These are phyloP conservation scores for Kwoniella pini DNA, from an alignment of 768 basidiomycete species.

Conservation along the genomic window DNA sequence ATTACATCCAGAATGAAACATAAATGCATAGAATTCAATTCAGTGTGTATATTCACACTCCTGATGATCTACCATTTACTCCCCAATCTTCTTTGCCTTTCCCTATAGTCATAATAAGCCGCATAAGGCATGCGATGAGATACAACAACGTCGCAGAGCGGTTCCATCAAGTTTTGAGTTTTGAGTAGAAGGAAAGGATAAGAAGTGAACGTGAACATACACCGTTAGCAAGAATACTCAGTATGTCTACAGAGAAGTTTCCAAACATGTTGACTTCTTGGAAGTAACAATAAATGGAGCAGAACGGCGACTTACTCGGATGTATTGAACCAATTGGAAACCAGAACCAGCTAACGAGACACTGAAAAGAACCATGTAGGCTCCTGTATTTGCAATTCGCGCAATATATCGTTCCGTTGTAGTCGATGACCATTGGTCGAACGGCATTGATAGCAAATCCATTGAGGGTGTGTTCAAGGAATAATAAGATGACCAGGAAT, in stretches of 20 bases:
- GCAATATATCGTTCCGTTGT: no score
- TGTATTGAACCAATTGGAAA: slow-evolving; percentile 45
- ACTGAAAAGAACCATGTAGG: slow-evolving; percentile 47
- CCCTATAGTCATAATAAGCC: slow-evolving; percentile 11
- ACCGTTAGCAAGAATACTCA: not conserved
- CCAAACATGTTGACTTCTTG: no score
- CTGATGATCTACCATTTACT: slow-evolving; percentile 14
- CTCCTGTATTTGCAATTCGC: slow-evolving; percentile 25
- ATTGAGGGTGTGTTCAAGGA: no score
- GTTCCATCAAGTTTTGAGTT: no score
- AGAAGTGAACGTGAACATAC: not conserved
- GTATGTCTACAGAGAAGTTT: no score
- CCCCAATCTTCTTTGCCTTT: slow-evolving; percentile 38
- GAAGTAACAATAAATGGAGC: no score
- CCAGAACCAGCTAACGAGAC: slow-evolving; percentile 36
- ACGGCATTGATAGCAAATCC: no score
- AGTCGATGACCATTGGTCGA: no score
- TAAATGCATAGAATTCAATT: slow-evolving; percentile 1
- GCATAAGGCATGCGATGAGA: not conserved
- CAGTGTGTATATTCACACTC: not conserved
- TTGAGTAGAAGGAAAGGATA: not conserved
- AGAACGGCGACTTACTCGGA: slow-evolving; percentile 32
- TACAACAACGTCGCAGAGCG: no score
- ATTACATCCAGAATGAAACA: no score
- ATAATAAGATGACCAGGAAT: no score